Percentiles rank a stretch among this genome's conserved stretches.
phyloP scores from a whole-genome alignment of 768 basidiomycete genomes.

The Boletus fagicola region DNA sequence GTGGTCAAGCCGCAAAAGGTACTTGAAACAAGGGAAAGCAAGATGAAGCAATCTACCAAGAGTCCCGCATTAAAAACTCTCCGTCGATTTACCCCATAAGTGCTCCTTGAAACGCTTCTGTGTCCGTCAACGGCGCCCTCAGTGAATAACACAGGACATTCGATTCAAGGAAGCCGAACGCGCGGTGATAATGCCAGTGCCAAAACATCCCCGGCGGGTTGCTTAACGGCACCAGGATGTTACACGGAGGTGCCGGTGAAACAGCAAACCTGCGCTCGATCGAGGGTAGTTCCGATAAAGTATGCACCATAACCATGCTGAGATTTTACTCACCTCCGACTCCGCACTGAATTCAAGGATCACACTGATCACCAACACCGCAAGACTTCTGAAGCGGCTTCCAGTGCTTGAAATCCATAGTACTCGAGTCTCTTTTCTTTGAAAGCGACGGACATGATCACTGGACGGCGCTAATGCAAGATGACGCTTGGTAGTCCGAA shows the following conservation, averaged over 20 bases:
- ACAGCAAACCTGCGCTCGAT: conserved; percentile 6
- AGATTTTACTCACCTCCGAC: conserved; percentile 3
- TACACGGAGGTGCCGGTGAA: conserved; percentile 14
- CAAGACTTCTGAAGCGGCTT: background rate
- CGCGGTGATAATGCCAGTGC: conserved; percentile 10
- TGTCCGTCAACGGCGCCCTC: conserved; percentile 11
- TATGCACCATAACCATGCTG: background rate
- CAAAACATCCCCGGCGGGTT: conserved; percentile 10
- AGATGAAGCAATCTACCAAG: background rate
- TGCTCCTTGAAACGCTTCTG: conserved; percentile 11
- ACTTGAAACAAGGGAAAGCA: background rate
- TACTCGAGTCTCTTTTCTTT: background rate
- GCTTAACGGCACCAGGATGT: conserved; percentile 19
- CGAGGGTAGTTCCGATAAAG: conserved; percentile 1
- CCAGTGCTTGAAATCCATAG: background rate
- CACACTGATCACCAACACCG: background rate
- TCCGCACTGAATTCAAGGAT: background rate
- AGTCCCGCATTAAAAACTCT: conserved; percentile 12
- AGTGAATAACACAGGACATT: background rate
- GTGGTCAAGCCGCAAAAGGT: background rate
- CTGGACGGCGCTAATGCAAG: background rate
- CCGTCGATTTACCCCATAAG: conserved; percentile 3
- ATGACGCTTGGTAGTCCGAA: conserved; percentile 13
- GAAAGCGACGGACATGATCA: background rate
- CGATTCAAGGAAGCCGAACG: conserved; percentile 20